Evolutionary conservation across 108 stramenopile genomes (phyloP), one percentile per base, ranked within the genome.

Genomic region (Mediolabrus comicus): DNA sequence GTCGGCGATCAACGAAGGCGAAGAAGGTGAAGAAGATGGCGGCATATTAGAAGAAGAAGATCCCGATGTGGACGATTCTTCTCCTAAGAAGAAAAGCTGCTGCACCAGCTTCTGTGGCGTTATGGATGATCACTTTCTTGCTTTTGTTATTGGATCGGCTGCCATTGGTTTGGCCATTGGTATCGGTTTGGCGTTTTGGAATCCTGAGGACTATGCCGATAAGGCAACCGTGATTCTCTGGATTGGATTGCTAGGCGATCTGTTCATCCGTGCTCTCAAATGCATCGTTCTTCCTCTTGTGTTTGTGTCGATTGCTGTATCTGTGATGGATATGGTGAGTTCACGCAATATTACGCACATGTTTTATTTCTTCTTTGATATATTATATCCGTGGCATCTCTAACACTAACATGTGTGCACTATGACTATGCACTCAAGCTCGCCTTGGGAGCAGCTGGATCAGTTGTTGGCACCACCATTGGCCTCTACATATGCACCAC

Each of bases 211-310:
- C 51, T 31, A 51, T 5, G 65, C 69, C 14, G 57, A 32, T 31
- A 83, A 83, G 58, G 38, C 22, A 9, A 67, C 53, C 0, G 41
- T 43, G 17, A 17, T 83, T 5, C 19, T 71, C 55, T 83, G 83
- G 83, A 14, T 83, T 13, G 83, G 83, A 14, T 55, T 83, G 1
- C 31, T 83, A 25, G 80, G 80, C 16, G 65, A 80, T 26, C 53
- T 79, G 13, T 79, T 83, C 70, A 41, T 83, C 16, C 68, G 83
- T 17, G 68, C 78, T 11, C 59, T 83, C 0, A 75, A 71, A 36
- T 75, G 74, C 27, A 53, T 83, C 38, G 74, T 83, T 32, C 56
- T 83, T 6, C 83, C 83, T 16, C 49, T 83, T 3, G 83, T 83
- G 24, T 83, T 83, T 38, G 55, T 75, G 57, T 74, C 74, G 30